Conservation (phyloP, 2,329 filamentous ascomycete species). For the Ramularia endophylla region DNA sequence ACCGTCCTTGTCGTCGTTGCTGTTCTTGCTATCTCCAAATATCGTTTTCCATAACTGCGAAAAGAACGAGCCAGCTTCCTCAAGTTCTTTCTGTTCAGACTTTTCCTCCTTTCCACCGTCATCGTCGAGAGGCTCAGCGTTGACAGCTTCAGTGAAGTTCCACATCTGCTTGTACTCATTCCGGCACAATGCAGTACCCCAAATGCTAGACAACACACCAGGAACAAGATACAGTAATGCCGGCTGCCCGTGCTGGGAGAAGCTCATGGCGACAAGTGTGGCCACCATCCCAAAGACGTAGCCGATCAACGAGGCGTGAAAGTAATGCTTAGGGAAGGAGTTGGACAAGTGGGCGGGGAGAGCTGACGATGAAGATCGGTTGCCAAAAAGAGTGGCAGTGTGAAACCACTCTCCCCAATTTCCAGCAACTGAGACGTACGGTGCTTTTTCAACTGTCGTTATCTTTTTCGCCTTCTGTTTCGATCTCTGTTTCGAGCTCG, state of each 20-base stretch:
- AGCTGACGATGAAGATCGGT: neutral
- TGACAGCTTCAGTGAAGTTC: slow-evolving; percentile 65
- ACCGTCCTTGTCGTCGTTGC: neutral
- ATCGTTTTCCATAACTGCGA: slow-evolving; percentile 8
- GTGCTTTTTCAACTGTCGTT: slow-evolving; percentile 30
- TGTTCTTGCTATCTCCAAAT: slow-evolving; percentile 7
- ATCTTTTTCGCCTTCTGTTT: slow-evolving; percentile 16
- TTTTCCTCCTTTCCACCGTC: slow-evolving; percentile 12
- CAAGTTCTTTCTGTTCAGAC: slow-evolving; percentile 5
- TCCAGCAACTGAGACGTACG: slow-evolving; percentile 51
- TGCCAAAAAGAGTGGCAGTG: slow-evolving; percentile 39
- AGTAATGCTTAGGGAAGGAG: slow-evolving; percentile 77
- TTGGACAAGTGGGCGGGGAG: slow-evolving; percentile 28
- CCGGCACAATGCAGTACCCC: slow-evolving; percentile 63
- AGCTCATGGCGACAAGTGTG: slow-evolving; percentile 70
- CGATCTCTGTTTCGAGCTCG: slow-evolving; percentile 38
- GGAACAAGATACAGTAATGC: slow-evolving; percentile 91
- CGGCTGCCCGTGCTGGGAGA: slow-evolving; percentile 78
- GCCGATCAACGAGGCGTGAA: slow-evolving; percentile 67
- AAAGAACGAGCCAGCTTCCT: slow-evolving; percentile 9
- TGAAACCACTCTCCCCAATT: slow-evolving; percentile 82
- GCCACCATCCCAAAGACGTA: slow-evolving; percentile 72
- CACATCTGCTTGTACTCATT: slow-evolving; percentile 74
- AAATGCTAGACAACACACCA: slow-evolving; percentile 68
- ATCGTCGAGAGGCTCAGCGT: slow-evolving; percentile 35